These are phyloP conservation scores for Phytophthora megakarya DNA, from an alignment of 352 stramenopile genomes.

Conservation along the genomic window DNA sequence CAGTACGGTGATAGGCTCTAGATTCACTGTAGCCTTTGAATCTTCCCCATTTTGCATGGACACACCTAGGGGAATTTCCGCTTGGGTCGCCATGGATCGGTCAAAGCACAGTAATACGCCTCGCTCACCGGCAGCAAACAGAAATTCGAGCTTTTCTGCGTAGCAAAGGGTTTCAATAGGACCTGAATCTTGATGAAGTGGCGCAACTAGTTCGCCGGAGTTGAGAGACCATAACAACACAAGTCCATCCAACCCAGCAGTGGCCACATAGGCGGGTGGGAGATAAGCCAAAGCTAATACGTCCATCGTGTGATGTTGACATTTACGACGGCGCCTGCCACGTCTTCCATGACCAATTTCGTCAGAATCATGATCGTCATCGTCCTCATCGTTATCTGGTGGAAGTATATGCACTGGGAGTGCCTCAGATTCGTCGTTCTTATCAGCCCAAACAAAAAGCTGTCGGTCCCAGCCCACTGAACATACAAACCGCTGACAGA, in stretches of 20 bases:
- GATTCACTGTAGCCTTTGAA: slow-evolving; percentile 11
- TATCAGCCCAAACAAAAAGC: slow-evolving; percentile 86
- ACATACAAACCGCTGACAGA: slow-evolving; percentile 82
- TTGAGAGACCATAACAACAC: slow-evolving; percentile 84
- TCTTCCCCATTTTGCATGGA: slow-evolving; percentile 9
- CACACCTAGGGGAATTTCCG: slow-evolving; percentile 45
- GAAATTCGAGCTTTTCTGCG: slow-evolving; percentile 69
- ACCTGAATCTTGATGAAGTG: slow-evolving; percentile 61
- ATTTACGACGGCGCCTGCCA: slow-evolving; percentile 32
- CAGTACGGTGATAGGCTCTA: slow-evolving; percentile 60
- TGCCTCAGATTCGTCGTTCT: slow-evolving; percentile 75
- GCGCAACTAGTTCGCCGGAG: slow-evolving; percentile 67
- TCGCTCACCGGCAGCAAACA: slow-evolving; percentile 69
- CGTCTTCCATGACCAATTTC: slow-evolving; percentile 23
- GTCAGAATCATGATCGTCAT: slow-evolving; percentile 26
- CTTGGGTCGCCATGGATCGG: slow-evolving; percentile 63
- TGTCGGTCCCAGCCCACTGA: slow-evolving; percentile 84
- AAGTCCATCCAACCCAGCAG: slow-evolving; percentile 67
- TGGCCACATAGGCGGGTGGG: slow-evolving; percentile 72
- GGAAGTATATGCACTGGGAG: slow-evolving; percentile 64
- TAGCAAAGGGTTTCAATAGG: slow-evolving; percentile 77
- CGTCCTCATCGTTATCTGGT: slow-evolving; percentile 32
- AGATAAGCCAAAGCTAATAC: slow-evolving; percentile 72
- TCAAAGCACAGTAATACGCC: slow-evolving; percentile 73
- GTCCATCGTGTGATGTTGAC: slow-evolving; percentile 63